Conservation (phyloP, 805 yeast genomes). For the Clavispora phyllophila region DNA sequence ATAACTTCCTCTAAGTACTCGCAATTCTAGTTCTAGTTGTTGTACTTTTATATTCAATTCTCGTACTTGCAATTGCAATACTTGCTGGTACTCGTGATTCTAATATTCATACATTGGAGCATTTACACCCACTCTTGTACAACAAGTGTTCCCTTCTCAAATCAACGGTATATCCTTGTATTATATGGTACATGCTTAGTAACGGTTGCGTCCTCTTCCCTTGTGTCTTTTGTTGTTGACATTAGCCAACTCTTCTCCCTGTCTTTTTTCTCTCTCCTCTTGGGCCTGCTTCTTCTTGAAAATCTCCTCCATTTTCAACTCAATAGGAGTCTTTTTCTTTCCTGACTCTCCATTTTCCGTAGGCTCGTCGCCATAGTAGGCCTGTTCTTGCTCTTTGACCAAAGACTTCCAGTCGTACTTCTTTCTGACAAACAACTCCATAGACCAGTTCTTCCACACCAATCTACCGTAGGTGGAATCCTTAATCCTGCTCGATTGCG, state of each 20-base stretch:
- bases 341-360: conserved; percentile 9
- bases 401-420: conserved; percentile 77
- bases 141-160: no score
- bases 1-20: no score
- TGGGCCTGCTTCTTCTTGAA: conserved; percentile 24
- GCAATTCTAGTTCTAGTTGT: no score
- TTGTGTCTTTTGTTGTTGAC: conserved; percentile 6
- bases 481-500: conserved; percentile 64
- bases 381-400: conserved; percentile 43
- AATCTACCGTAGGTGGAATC: conserved; percentile 81
- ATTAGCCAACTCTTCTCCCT: conserved; percentile 14
- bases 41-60: no score
- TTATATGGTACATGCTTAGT: conserved; percentile 1
- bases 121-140: no score
- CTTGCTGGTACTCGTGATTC: no score
- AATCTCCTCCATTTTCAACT: conserved; percentile 37
- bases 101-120: no score
- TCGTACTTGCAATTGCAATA: no score
- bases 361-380: conserved; percentile 19
- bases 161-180: not conserved
- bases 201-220: conserved; percentile 10
- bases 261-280: conserved; percentile 25
- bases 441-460: conserved; percentile 93
- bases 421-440: conserved; percentile 73
- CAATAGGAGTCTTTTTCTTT: conserved; percentile 33